Conservation (phyloP, 352 stramenopile genomes). For the Globisporangium yorkense region DNA sequence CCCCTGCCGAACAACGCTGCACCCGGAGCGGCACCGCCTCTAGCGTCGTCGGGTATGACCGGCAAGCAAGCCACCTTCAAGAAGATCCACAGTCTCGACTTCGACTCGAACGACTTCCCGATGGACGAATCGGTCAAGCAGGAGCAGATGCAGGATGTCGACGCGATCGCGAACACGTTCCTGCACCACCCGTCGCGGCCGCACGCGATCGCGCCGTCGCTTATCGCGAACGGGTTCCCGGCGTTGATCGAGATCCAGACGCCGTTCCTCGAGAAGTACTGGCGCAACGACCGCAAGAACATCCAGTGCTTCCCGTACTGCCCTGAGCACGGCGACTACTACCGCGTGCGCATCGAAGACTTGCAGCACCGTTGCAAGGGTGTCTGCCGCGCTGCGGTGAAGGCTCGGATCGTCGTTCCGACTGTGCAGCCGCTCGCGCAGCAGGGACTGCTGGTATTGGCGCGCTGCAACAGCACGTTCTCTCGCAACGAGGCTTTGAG, state of each 20-base stretch:
- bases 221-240: conserved; percentile 23
- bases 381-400: conserved; percentile 76
- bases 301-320: conserved; percentile 91
- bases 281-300: conserved; percentile 90
- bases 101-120: conserved; percentile 39
- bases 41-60: background rate
- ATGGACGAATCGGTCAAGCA: conserved; percentile 32
- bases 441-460: conserved; percentile 48
- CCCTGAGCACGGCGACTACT: conserved; percentile 87
- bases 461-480: conserved; percentile 82
- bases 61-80: conserved; percentile 33
- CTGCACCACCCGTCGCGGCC: conserved; percentile 27
- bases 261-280: conserved; percentile 87
- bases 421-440: conserved; percentile 27
- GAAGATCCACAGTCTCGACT: conserved; percentile 78
- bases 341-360: conserved; percentile 82
- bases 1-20: background rate
- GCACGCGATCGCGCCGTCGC: conserved; percentile 5
- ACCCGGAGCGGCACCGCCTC: background rate
- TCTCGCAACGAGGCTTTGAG: conserved; percentile 56
- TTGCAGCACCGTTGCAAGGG: conserved; percentile 80
- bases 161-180: conserved; percentile 47
- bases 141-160: conserved; percentile 39
- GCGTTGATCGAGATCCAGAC: conserved; percentile 75
- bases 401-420: conserved; percentile 58